phyloP scores from a whole-genome alignment of 1,284 basidiomycete genomes.

The Marasmius fiardii region DNA sequence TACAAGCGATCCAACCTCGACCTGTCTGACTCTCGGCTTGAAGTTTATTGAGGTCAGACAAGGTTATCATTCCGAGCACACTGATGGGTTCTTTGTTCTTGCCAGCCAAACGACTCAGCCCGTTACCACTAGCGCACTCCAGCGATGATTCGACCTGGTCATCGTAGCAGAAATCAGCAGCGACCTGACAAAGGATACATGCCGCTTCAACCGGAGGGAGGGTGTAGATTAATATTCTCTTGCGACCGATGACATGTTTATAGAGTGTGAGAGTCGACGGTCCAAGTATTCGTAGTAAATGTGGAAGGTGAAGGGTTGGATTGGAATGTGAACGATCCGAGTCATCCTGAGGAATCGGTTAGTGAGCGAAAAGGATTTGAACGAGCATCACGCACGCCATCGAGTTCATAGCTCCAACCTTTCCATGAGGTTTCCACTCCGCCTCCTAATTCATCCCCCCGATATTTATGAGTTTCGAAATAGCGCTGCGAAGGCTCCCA shows the following conservation, averaged over 20 bases:
- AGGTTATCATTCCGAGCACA: conserved; percentile 74
- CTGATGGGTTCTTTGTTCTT: conserved; percentile 51
- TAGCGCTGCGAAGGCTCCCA: conserved; percentile 62
- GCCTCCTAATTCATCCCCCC: conserved; percentile 43
- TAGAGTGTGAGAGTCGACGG: conserved; percentile 74
- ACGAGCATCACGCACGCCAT: conserved; percentile 37
- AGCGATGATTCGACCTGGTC: conserved; percentile 36
- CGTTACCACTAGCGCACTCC: conserved; percentile 20
- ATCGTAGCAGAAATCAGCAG: conserved; percentile 68
- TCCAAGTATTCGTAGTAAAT: conserved; percentile 69
- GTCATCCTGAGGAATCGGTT: conserved; percentile 26
- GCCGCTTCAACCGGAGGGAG: conserved; percentile 75
- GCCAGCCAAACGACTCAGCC: conserved; percentile 33
- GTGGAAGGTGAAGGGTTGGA: conserved; percentile 63
- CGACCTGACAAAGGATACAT: conserved; percentile 70
- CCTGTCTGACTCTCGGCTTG: conserved; percentile 51
- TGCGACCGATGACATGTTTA: conserved; percentile 70
- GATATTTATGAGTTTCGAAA: conserved; percentile 59
- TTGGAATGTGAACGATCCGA: conserved; percentile 31
- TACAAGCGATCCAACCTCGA: conserved; percentile 76
- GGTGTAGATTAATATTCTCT: conserved; percentile 71
- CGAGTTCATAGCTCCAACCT: conserved; percentile 64
- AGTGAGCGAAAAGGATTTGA: conserved; percentile 2
- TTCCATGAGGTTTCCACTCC: conserved; percentile 48
- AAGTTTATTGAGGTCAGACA: conserved; percentile 65